Percentiles rank a stretch among this genome's conserved stretches.
phyloP scores from a whole-genome alignment of 192 early-diverging fungal species.

The Kickxella alabastrina region DNA sequence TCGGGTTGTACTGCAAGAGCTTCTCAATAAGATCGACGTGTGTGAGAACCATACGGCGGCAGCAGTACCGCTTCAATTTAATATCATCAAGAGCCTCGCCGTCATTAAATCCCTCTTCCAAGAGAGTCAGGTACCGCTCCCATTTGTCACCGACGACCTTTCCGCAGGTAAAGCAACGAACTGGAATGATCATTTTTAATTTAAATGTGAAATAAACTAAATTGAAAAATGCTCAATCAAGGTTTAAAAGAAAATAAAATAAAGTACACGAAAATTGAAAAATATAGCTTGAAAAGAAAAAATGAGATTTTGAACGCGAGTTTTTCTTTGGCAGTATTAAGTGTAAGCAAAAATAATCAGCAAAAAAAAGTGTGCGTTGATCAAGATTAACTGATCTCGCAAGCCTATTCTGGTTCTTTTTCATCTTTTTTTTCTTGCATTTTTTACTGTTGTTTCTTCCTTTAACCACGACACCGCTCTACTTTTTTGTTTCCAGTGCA shows the following conservation, averaged over 20 bases:
- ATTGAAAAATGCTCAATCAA: not conserved
- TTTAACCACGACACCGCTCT: not conserved
- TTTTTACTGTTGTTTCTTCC: not conserved
- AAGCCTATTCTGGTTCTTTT: too few relatives aligned
- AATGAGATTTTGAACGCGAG: constrained; percentile 1
- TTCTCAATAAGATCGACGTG: constrained; percentile 99
- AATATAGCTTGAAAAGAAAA: not conserved
- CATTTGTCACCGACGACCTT: constrained; percentile 99
- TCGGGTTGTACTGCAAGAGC: constrained; percentile 84
- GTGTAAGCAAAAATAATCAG: not conserved
- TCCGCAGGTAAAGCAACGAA: constrained; percentile 97
- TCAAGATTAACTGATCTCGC: too few relatives aligned
- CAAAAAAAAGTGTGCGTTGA: not conserved
- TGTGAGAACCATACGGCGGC: constrained; percentile 95
- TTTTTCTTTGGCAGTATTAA: too few relatives aligned
- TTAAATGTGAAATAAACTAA: constrained; percentile 1
- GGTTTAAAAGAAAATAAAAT: not conserved
- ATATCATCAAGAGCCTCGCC: constrained; percentile 72
- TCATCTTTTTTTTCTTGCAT: constrained; percentile 1
- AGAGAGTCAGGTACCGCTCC: constrained; percentile 80
- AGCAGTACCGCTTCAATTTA: constrained; percentile 89
- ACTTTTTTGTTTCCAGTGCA: not conserved
- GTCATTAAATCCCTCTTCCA: constrained; percentile 61
- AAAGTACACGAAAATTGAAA: not conserved
- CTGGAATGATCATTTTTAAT: constrained; percentile 91